Evolutionary conservation across 2,329 filamentous ascomycete genomes (phyloP).

Genomic region (Alternaria alternata): DNA sequence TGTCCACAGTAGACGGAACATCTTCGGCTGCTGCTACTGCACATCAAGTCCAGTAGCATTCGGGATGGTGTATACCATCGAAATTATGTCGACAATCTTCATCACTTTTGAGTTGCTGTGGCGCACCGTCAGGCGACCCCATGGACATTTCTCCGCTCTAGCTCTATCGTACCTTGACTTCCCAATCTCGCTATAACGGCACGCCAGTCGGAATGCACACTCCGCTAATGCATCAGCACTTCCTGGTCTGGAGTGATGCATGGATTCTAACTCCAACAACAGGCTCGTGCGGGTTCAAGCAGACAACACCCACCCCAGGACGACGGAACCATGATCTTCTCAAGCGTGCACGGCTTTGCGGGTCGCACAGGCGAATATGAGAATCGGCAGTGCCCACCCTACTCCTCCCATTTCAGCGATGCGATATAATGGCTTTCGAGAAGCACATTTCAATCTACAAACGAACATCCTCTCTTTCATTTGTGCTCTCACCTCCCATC

Average conservation of each 20-base stretch:
- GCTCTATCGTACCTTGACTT: not conserved
- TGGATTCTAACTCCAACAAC: not conserved
- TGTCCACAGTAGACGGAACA: not conserved
- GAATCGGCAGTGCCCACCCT: slow-evolving; percentile 3
- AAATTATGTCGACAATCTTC: not conserved
- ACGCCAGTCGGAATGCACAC: slow-evolving; percentile 6
- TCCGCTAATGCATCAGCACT: slow-evolving; percentile 2
- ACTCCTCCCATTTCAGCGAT: slow-evolving; percentile 4
- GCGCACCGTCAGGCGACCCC: slow-evolving; percentile 5
- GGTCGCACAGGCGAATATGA: slow-evolving; percentile 7
- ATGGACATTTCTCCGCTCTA: not conserved
- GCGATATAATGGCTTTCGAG: slow-evolving; percentile 11
- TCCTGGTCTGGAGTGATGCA: not conserved
- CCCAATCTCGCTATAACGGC: slow-evolving; percentile 1
- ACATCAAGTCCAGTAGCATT: not conserved
- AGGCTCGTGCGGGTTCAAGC: not conserved
- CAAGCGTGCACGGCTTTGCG: not conserved
- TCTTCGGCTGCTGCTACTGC: not conserved
- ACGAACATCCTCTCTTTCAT: not conserved
- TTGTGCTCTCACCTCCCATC: slow-evolving; percentile 1
- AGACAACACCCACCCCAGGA: slow-evolving; percentile 1
- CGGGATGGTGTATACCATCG: not conserved
- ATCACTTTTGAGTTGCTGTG: not conserved
- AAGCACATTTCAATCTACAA: not conserved
- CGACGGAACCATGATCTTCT: slow-evolving; percentile 2